Conservation (phyloP, 495 filamentous ascomycete genomes). For the Tuber indicum region DNA sequence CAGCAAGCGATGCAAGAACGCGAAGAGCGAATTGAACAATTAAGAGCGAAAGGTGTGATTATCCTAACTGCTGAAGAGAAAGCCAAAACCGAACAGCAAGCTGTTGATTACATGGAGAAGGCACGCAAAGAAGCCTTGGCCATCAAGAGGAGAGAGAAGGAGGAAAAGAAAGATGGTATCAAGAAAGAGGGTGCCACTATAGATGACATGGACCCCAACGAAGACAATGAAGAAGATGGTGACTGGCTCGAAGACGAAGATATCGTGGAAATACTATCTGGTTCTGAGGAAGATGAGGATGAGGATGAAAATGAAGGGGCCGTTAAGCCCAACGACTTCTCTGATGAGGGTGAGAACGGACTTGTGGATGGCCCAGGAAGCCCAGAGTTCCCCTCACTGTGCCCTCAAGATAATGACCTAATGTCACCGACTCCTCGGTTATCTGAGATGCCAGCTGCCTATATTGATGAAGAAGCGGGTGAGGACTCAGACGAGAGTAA, state of each 20-base stretch:
- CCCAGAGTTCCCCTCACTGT: conserved; percentile 34
- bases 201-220: conserved; percentile 52
- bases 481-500: conserved; percentile 38
- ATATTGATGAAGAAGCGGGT: conserved; percentile 42
- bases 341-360: conserved; percentile 52
- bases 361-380: conserved; percentile 45
- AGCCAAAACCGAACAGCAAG: conserved; percentile 66
- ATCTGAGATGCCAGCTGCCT: conserved; percentile 36
- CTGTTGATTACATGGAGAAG: conserved; percentile 80
- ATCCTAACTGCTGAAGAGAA: conserved; percentile 84
- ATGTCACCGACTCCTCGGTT: conserved; percentile 33
- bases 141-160: conserved; percentile 68
- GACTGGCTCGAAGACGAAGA: conserved; percentile 48
- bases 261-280: conserved; percentile 44
- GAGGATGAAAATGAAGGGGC: conserved; percentile 42
- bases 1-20: conserved; percentile 73
- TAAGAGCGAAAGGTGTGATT: conserved; percentile 69
- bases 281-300: conserved; percentile 44
- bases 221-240: conserved; percentile 60
- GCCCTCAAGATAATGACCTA: conserved; percentile 13
- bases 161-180: conserved; percentile 52
- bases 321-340: conserved; percentile 63
- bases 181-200: conserved; percentile 46
- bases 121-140: conserved; percentile 73
- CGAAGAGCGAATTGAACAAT: conserved; percentile 67